phyloP scores from a whole-genome alignment of 106 monocot species.

The Hemerocallis citrina region DNA sequence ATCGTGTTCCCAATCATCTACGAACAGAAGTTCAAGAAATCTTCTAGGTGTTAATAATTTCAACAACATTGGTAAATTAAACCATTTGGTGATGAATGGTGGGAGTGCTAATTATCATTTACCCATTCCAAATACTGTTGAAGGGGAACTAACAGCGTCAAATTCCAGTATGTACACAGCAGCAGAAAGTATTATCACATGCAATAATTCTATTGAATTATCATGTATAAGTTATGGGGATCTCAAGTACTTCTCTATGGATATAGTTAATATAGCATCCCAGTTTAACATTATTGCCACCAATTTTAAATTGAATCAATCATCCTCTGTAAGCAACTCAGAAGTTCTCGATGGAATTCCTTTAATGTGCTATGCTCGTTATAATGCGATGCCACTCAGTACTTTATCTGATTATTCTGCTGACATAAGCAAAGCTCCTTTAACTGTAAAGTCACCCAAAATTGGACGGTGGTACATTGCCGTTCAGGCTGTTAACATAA shows the following conservation, averaged over 20 bases:
- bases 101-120: conserved; percentile 7
- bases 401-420: conserved; percentile 54
- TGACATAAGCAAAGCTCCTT: conserved; percentile 43
- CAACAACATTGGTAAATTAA: conserved; percentile 3
- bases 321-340: conserved; percentile 20
- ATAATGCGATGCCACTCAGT: conserved; percentile 56
- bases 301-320: conserved; percentile 23
- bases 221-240: conserved; percentile 51
- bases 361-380: conserved; percentile 68
- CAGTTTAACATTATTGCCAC: conserved; percentile 37
- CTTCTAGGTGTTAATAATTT: conserved; percentile 27
- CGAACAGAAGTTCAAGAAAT: conserved; percentile 25
- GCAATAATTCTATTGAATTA: conserved; percentile 47
- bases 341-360: conserved; percentile 16
- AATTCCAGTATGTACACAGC: conserved; percentile 9
- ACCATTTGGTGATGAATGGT: neutral
- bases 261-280: conserved; percentile 33
- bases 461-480: conserved; percentile 75
- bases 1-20: conserved; percentile 43
- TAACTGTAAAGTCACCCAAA: conserved; percentile 54
- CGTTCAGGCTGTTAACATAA: conserved; percentile 48
- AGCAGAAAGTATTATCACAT: conserved; percentile 31
- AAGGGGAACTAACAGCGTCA: conserved; percentile 14
- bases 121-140: neutral
- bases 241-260: conserved; percentile 51